Conservation (phyloP, 2,329 filamentous ascomycete species). For the Fusarium hostae region DNA sequence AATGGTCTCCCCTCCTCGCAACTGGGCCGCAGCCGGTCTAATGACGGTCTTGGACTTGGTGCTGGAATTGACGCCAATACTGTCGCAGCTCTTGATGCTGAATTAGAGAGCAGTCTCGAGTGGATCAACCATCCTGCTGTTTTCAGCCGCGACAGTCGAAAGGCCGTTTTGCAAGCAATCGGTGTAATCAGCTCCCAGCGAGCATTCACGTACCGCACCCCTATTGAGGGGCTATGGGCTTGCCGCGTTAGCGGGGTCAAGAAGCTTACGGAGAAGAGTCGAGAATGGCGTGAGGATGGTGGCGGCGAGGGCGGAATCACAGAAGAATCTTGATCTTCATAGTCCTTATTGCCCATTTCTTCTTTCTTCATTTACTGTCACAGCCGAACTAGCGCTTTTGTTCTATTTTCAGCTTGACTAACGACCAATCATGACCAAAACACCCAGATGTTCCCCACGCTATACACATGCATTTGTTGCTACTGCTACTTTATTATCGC, state of each 20-base stretch:
- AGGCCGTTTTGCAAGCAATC: conserved; percentile 95
- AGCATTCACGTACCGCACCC: conserved; percentile 91
- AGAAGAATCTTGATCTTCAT: conserved; percentile 62
- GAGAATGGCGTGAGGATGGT: conserved; percentile 90
- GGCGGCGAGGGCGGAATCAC: conserved; percentile 76
- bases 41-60: conserved; percentile 67
- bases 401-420: conserved; percentile 38
- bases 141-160: conserved; percentile 92
- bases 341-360: conserved; percentile 14
- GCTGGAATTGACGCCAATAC: conserved; percentile 85
- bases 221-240: conserved; percentile 91
- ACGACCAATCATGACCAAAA: conserved; percentile 44
- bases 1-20: conserved; percentile 55
- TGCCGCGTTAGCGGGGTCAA: conserved; percentile 83
- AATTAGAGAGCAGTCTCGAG: conserved; percentile 89
- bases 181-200: conserved; percentile 96
- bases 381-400: conserved; percentile 36
- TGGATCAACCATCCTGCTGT: conserved; percentile 98
- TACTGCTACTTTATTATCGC: conserved; percentile 11
- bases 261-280: conserved; percentile 81
- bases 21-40: conserved; percentile 64
- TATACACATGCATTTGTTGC: conserved; percentile 33
- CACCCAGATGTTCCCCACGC: conserved; percentile 37
- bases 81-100: conserved; percentile 87
- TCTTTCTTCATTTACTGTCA: conserved; percentile 26